phyloP scores from a whole-genome alignment of 139 green algal species.

The Chlorella ohadii region DNA sequence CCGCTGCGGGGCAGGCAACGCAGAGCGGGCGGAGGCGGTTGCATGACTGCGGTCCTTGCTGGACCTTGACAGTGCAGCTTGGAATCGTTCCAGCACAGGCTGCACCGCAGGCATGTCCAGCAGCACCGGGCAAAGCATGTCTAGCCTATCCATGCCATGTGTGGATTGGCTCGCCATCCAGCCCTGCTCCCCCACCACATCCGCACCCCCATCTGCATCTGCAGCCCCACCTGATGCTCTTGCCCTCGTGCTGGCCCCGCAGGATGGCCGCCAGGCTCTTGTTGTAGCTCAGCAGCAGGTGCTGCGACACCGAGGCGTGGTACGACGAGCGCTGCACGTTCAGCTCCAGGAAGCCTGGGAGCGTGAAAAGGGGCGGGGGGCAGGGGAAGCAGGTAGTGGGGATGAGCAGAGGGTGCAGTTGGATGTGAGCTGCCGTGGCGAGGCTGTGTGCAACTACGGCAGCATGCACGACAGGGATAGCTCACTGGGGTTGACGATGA shows the following conservation, averaged over 20 bases:
- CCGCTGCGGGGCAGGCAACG: background rate
- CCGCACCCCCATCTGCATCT: background rate
- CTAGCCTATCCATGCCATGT: too few species aligned
- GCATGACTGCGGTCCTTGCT: too few species aligned
- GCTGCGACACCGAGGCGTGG: background rate
- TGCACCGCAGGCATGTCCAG: too few species aligned
- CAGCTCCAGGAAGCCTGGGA: slow-evolving; percentile 13
- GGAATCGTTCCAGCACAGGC: too few species aligned
- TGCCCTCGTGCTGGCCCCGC: slow-evolving; percentile 9
- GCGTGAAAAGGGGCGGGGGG: background rate
- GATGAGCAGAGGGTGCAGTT: background rate
- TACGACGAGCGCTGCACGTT: background rate
- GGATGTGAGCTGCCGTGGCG: too few species aligned
- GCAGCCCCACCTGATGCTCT: background rate
- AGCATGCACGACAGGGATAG: too few species aligned
- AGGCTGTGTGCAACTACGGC: too few species aligned
- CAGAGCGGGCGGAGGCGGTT: too few species aligned
- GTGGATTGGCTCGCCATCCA: background rate
- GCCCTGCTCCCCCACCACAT: background rate
- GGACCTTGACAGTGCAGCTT: too few species aligned
- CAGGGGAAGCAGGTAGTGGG: background rate
- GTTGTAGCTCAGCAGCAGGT: slow-evolving; percentile 24
- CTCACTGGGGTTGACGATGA: slow-evolving; percentile 19
- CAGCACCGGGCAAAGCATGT: too few species aligned
- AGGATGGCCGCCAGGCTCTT: background rate